Base-by-base conservation (phyloP, 2,329 filamentous ascomycete species). In the Fusarium verticillioides region DNA sequence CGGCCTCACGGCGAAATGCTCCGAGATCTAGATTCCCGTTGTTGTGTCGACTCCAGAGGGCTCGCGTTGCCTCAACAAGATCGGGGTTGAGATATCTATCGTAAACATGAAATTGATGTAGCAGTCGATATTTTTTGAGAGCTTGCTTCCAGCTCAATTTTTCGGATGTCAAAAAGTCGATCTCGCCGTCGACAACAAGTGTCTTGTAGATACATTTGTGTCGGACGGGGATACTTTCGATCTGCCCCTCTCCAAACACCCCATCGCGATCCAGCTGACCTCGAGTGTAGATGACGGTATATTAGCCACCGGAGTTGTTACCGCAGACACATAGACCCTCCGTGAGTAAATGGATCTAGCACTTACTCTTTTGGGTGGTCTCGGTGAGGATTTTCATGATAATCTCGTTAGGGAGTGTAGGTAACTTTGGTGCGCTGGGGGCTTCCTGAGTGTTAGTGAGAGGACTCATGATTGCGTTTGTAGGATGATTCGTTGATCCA, bases 261-360 rank as follows among this genome's bases (percentile, higher is more conserved):
- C 54, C 58, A 12, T 63, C 30, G 18, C 28, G 28, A 30, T 60
- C 43, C 4, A 15, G 32, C 13, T 58, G 11, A 12, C 63, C 58
- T n/a, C 68, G 59, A 23, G 66, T 73, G 28, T 63, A 73, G 49
- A 73, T 58, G 46, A 66, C 36, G n/a, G 61, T 67, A 9, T 56
- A 47, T 21, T 58, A 60, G 5, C 21, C 10, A n/a, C 60, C 32
- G 2, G 32, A 40, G 4, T 40, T 49, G 15, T 56, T 11, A 32
- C 56, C 57, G 16, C 66, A 73, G 36, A 16, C 47, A n/a, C 57
- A 62, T 28, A 60, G 9, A 13, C 28, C 58, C 7, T 53, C 30
- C 7, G 13, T 39, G 23, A 73, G 44, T 9, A 60, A 32, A 26
- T 44, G 21, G 11, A 73, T 21, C 46, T 52, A 59, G 19, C 70